phyloP scores from a whole-genome alignment of 768 basidiomycete species.

The Lactarius hengduanensis region DNA sequence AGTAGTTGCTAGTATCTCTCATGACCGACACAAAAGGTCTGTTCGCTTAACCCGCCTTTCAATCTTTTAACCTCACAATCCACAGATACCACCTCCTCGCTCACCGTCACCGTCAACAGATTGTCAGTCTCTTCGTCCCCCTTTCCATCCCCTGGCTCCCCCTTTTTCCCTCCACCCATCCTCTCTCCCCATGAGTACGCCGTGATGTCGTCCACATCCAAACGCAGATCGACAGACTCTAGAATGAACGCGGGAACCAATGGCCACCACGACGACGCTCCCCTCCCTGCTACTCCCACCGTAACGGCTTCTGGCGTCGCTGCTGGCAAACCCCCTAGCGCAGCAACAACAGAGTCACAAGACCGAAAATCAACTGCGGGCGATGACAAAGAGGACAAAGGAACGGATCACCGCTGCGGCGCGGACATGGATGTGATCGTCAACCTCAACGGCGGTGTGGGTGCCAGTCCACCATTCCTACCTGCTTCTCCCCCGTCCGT shows the following conservation, averaged over 20 bases:
- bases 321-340: not conserved
- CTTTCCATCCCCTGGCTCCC: conserved; percentile 64
- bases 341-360: not conserved
- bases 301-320: not conserved
- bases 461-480: not conserved
- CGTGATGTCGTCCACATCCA: conserved; percentile 42
- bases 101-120: conserved; percentile 37
- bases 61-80: conserved; percentile 4
- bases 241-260: conserved; percentile 26
- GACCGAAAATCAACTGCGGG: not conserved
- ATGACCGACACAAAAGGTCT: conserved; percentile 29
- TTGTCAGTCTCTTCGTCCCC: conserved; percentile 43
- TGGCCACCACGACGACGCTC: conserved; percentile 21
- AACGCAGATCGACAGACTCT: conserved; percentile 23
- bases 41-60: not conserved
- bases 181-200: conserved; percentile 70
- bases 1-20: not conserved
- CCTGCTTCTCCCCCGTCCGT: not conserved
- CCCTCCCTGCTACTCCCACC: conserved; percentile 4
- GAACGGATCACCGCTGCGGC: not conserved
- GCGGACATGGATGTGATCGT: not conserved
- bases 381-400: not conserved
- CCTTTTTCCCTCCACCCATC: conserved; percentile 66
- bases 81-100: conserved; percentile 20
- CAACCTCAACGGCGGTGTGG: not conserved